These are phyloP conservation scores for Tubosaeta sp. DNA, from an alignment of 768 basidiomycete genomes.

Conservation along the genomic window DNA sequence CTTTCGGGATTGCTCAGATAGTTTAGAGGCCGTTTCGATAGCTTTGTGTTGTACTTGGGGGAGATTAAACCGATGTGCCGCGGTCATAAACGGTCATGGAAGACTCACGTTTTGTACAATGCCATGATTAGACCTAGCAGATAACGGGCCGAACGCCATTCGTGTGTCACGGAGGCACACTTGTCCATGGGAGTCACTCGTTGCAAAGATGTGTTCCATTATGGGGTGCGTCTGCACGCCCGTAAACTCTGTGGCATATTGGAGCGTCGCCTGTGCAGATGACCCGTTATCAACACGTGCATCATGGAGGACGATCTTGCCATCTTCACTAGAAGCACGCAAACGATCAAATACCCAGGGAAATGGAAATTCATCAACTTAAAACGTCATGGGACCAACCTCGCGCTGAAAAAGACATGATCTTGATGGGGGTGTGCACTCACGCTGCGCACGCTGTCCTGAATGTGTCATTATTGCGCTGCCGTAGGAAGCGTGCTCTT, in stretches of 20 bases:
- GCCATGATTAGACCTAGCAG: slow-evolving; percentile 43
- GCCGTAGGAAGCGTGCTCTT: slow-evolving; percentile 10
- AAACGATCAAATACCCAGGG: slow-evolving; percentile 15
- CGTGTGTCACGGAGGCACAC: slow-evolving; percentile 67
- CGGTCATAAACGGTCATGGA: slow-evolving; percentile 3
- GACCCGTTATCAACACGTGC: slow-evolving; percentile 38
- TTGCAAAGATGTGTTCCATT: slow-evolving; percentile 66
- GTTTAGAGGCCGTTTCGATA: slow-evolving; percentile 38
- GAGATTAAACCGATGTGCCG: slow-evolving; percentile 29
- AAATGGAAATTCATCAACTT: slow-evolving; percentile 12
- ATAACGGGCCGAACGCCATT: slow-evolving; percentile 64
- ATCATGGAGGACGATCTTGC: slow-evolving; percentile 61
- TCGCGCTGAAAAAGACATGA: slow-evolving; percentile 64
- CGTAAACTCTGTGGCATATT: slow-evolving; percentile 54
- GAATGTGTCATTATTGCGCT: slow-evolving; percentile 14
- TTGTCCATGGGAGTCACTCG: slow-evolving; percentile 53
- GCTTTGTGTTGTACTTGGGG: slow-evolving; percentile 41
- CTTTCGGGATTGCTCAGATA: slow-evolving; percentile 58
- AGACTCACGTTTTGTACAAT: slow-evolving; percentile 40
- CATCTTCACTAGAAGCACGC: slow-evolving; percentile 56
- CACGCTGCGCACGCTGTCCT: slow-evolving; percentile 66
- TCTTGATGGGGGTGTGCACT: slow-evolving; percentile 66
- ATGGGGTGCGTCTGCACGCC: slow-evolving; percentile 64
- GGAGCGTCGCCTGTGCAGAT: slow-evolving; percentile 48
- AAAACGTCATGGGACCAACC: slow-evolving; percentile 37